Percentiles rank a stretch among this genome's conserved stretches.
phyloP scores from a whole-genome alignment of 345 rosid genomes.

The Linum lewisii region DNA sequence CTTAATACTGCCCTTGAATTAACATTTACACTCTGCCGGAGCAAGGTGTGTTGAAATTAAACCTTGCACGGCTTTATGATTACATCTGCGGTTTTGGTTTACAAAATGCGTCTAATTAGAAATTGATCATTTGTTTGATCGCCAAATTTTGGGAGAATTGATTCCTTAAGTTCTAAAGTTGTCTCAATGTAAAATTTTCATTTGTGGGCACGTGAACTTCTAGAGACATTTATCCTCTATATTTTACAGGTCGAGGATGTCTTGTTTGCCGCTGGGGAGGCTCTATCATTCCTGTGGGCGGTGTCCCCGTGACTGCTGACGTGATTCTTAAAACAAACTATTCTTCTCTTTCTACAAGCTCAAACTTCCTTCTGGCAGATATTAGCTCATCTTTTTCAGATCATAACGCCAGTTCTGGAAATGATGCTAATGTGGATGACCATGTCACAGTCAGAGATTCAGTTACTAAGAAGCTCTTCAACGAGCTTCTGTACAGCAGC shows the following conservation, averaged over 20 bases:
- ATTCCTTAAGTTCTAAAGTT: background rate
- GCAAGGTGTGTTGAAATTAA: slow-evolving; percentile 48
- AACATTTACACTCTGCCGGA: slow-evolving; percentile 74
- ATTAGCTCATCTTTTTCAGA: slow-evolving; percentile 40
- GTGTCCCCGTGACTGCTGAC: slow-evolving; percentile 82
- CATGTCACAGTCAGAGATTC: slow-evolving; percentile 47
- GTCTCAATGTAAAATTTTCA: background rate
- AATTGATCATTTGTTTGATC: background rate
- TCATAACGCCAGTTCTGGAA: slow-evolving; percentile 27
- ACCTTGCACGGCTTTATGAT: background rate
- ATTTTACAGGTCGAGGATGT: slow-evolving; percentile 81
- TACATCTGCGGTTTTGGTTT: background rate
- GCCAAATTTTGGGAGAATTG: background rate
- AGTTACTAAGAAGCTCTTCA: slow-evolving; percentile 66
- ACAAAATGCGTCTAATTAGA: background rate
- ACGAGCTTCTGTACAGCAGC: slow-evolving; percentile 68
- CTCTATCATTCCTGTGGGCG: slow-evolving; percentile 85
- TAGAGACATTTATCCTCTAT: background rate
- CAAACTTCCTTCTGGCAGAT: slow-evolving; percentile 82
- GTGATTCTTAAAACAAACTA: slow-evolving; percentile 79
- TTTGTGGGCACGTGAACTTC: background rate
- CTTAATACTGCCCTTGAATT: slow-evolving; percentile 62
- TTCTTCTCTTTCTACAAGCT: slow-evolving; percentile 72
- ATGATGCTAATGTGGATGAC: slow-evolving; percentile 38
- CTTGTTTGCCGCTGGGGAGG: slow-evolving; percentile 95